These are phyloP conservation scores for Saprolegnia diclina DNA, from an alignment of 352 stramenopile genomes.

Conservation along the genomic window DNA sequence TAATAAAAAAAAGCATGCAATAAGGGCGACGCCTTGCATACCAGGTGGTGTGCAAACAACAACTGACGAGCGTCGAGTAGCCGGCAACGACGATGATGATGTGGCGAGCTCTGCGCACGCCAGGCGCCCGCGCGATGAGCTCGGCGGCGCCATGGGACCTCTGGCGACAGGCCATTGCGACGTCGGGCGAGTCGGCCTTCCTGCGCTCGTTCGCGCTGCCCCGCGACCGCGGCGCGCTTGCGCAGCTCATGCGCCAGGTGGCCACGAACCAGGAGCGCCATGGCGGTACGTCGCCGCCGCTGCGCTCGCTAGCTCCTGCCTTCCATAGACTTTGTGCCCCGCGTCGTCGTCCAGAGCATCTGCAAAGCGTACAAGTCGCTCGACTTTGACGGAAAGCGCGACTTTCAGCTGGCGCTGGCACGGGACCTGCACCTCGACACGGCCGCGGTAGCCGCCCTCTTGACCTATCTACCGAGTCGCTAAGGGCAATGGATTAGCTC, in stretches of 20 bases:
- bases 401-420: slow-evolving; percentile 72
- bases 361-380: slow-evolving; percentile 57
- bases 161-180: slow-evolving; percentile 17
- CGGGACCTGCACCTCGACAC: slow-evolving; percentile 67
- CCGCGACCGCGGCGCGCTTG: slow-evolving; percentile 13
- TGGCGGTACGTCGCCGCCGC: neutral
- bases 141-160: neutral
- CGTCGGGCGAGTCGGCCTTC: slow-evolving; percentile 23
- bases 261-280: slow-evolving; percentile 26
- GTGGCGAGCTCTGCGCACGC: neutral
- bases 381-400: slow-evolving; percentile 73
- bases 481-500: slow-evolving; percentile 30
- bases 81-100: neutral
- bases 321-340: slow-evolving; percentile 68
- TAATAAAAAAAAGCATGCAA: neutral
- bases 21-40: neutral
- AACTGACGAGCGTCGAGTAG: neutral
- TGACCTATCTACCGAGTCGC: slow-evolving; percentile 1
- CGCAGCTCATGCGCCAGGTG: slow-evolving; percentile 26
- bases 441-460: slow-evolving; percentile 31
- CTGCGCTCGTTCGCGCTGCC: slow-evolving; percentile 17
- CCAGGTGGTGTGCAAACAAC: neutral
- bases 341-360: slow-evolving; percentile 59
- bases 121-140: too few relatives aligned
- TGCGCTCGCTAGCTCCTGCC: neutral